Conservation (phyloP, 1,139 yeast genomes). For the Yamadazyma blattariae region DNA sequence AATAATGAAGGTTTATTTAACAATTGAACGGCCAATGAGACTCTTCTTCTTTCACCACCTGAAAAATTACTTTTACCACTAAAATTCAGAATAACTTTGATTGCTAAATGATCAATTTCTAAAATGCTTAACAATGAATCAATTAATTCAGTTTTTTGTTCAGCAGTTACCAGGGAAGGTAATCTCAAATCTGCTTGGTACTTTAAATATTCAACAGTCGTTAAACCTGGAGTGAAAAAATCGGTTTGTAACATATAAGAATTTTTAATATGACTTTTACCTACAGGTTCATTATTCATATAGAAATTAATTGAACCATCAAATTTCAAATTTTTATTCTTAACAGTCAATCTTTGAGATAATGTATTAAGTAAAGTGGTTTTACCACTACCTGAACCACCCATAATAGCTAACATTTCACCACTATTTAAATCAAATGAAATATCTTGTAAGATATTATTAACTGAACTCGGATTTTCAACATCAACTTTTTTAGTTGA, state of each 20-base stretch:
- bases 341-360: conserved; percentile 54
- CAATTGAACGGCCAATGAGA: conserved; percentile 76
- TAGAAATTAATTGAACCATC: conserved; percentile 21
- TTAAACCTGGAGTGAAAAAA: conserved; percentile 64
- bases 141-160: conserved; percentile 48
- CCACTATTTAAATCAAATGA: conserved; percentile 55
- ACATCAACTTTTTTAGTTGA: conserved; percentile 11
- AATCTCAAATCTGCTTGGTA: conserved; percentile 72
- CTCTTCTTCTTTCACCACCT: conserved; percentile 83
- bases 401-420: conserved; percentile 66
- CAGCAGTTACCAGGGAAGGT: conserved; percentile 35
- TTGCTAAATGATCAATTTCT: conserved; percentile 59
- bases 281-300: conserved; percentile 2
- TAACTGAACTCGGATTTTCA: conserved; percentile 4
- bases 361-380: conserved; percentile 74
- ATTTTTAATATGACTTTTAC: conserved; percentile 30
- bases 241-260: conserved; percentile 83
- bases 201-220: conserved; percentile 65
- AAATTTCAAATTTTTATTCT: conserved; percentile 29
- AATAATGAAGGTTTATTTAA: conserved; percentile 72
- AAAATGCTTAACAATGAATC: conserved; percentile 56
- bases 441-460: conserved; percentile 37
- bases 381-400: conserved; percentile 87
- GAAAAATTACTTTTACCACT: conserved; percentile 51
- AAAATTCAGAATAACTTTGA: conserved; percentile 46